Evolutionary conservation across 805 yeast species (phyloP), one percentile per base, ranked within the genome.

Genomic region (Blastobotrys peoriensis): DNA sequence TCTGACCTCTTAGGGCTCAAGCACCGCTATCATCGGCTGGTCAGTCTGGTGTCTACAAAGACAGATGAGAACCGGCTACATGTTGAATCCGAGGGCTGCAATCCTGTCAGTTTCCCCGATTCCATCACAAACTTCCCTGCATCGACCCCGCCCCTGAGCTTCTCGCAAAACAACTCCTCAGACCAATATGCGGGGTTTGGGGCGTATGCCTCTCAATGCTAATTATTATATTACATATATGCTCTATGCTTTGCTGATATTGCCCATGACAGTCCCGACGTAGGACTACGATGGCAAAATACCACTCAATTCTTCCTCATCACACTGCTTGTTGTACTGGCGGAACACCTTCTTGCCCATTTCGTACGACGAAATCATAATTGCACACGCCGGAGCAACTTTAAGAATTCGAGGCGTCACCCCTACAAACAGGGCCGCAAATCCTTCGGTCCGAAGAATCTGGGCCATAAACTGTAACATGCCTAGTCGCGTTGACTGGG

Each of bases 321-420:
- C 30, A 13, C 30, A 25, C 8, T 33, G 22, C 17, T 39, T 50
- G 45, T 58, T 54, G 34, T 52, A 41, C 19, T 47, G 49, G 5
- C 47, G 47, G 41, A 64, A 61, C n/a, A 79, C 59, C 45, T 77
- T 76, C 63, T 93, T 93, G 21, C 94, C 84, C 36, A 89, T 69
- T 62, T 93, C 98, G 61, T 93, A 93, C 33, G 93, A 83, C 9
- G 97, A 86, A 37, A 93, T 88, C 98, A 93, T 93, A 33, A 93
- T 91, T 1, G 98, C 98, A 73, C 98, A 93, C 13, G 96, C 81
- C 8, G 98, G 98, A 0, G 97, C 96, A 21, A 93, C 84, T 60
- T 93, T 93, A 62, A 91, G 66, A 5, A 91, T 76, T 52, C 98
- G 74, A 0, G 98, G 98, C 1, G 77, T 69, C 33, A 88, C 66